Percentiles rank a stretch among this genome's conserved stretches.
These are phyloP conservation scores for Elsinoe ampelina DNA, from an alignment of 2,329 filamentous ascomycete genomes.

Conservation along the genomic window DNA sequence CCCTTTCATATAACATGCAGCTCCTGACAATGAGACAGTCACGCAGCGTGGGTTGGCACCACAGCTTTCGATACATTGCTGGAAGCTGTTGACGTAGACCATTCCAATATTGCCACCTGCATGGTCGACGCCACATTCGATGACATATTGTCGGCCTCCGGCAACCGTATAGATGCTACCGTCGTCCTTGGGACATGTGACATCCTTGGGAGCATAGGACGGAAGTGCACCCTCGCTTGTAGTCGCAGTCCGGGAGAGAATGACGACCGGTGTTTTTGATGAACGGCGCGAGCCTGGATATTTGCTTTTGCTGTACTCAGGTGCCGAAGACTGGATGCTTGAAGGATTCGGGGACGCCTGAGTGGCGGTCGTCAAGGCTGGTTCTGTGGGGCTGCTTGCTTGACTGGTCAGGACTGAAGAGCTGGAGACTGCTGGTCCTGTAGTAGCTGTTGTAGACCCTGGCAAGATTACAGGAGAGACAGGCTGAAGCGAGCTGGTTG, in stretches of 20 bases:
- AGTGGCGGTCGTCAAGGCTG: background rate
- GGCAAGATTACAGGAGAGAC: background rate
- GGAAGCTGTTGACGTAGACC: constrained; percentile 16
- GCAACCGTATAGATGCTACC: constrained; percentile 14
- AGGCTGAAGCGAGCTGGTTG: background rate
- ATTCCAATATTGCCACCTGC: constrained; percentile 17
- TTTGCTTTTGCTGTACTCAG: background rate
- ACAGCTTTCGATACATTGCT: constrained; percentile 21
- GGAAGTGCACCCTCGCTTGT: background rate
- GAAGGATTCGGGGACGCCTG: background rate
- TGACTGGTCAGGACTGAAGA: background rate
- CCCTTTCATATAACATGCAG: constrained; percentile 23
- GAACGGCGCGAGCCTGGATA: background rate
- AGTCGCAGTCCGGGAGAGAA: constrained; percentile 1
- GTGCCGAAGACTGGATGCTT: background rate
- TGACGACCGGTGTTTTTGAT: background rate
- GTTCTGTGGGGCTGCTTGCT: background rate
- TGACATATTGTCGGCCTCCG: constrained; percentile 20
- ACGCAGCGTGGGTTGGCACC: constrained; percentile 19
- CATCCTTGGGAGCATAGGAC: background rate
- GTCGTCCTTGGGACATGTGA: constrained; percentile 1
- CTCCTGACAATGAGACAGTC: constrained; percentile 20
- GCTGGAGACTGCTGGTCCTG: background rate
- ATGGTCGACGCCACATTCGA: constrained; percentile 23
- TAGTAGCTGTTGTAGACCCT: background rate